A percentile compares a stretch with the other conserved stretches of the same genome.
These are phyloP conservation scores for Penstemon eatonii DNA, from an alignment of 257 asterid genomes.

Conservation along the genomic window DNA sequence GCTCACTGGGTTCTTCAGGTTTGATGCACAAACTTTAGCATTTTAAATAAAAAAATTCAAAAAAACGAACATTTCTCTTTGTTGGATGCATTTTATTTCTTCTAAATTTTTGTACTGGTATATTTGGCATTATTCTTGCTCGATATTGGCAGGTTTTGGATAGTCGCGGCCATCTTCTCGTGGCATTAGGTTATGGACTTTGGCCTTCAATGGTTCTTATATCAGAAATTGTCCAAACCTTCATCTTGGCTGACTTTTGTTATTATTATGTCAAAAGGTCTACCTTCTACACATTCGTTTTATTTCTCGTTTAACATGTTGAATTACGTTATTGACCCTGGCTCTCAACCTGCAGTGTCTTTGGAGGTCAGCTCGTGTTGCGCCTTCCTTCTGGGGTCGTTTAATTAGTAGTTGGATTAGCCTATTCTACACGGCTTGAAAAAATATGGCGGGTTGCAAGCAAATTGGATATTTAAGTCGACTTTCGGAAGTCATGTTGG, in stretches of 20 bases:
- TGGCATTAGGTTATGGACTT: conserved; percentile 70
- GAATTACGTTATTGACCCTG: conserved; percentile 12
- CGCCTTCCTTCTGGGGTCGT: conserved; percentile 87
- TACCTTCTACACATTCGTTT: neutral
- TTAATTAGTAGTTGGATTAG: conserved; percentile 23
- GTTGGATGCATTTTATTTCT: neutral
- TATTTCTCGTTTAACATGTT: neutral
- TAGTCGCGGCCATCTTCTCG: conserved; percentile 74
- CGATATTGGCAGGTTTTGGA: conserved; percentile 59
- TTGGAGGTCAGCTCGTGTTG: conserved; percentile 72
- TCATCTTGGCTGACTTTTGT: conserved; percentile 75
- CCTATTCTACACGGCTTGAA: conserved; percentile 1
- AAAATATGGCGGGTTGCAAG: conserved; percentile 21
- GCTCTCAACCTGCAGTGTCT: conserved; percentile 50
- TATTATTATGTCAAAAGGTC: conserved; percentile 73
- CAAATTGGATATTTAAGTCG: conserved; percentile 25
- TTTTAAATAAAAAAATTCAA: too few relatives aligned
- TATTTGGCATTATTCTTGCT: conserved; percentile 15
- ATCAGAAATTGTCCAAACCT: conserved; percentile 77
- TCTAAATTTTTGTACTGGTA: neutral
- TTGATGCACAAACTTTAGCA: conserved; percentile 27
- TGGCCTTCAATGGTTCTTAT: conserved; percentile 84
- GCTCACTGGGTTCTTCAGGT: conserved; percentile 92
- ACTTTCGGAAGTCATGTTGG: conserved; percentile 20
- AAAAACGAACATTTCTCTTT: neutral